Evolutionary conservation across 345 rosid genomes (phyloP).

Genomic region (Aegle marmelos): DNA sequence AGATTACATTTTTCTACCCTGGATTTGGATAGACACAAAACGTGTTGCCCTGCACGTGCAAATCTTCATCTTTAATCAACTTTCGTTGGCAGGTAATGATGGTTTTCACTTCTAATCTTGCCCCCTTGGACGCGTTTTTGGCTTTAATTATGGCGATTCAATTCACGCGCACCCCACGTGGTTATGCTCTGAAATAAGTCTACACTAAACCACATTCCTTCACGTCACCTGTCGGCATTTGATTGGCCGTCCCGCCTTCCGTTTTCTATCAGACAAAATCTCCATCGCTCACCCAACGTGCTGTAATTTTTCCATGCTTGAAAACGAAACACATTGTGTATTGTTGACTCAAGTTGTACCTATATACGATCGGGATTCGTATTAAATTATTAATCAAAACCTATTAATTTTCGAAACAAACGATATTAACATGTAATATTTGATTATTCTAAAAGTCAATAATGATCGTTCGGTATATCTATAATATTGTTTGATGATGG

Average conservation of each 20-base stretch:
- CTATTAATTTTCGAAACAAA: too few relatives aligned
- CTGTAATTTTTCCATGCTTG: constrained; percentile 24
- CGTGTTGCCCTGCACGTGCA: constrained; percentile 7
- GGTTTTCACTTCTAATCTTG: background rate
- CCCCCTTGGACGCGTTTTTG: constrained; percentile 20
- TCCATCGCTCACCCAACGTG: constrained; percentile 24
- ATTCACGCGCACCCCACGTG: constrained; percentile 27
- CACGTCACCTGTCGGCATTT: constrained; percentile 16
- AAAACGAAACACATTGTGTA: background rate
- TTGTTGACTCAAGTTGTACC: constrained; percentile 17
- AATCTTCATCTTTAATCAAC: background rate
- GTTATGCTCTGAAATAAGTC: background rate
- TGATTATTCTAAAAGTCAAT: constrained; percentile 1
- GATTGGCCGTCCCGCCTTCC: background rate
- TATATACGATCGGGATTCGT: background rate
- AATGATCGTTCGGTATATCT: background rate
- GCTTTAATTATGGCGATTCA: background rate
- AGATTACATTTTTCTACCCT: too few relatives aligned
- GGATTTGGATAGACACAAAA: too few relatives aligned
- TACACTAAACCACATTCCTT: background rate
- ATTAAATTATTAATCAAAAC: constrained; percentile 7
- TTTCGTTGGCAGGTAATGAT: background rate
- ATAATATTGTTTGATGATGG: background rate
- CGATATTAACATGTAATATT: background rate
- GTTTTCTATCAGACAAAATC: background rate